These are phyloP conservation scores for Suaeda aralocaspica DNA, from an alignment of 148 eudicot genomes.

Conservation along the genomic window DNA sequence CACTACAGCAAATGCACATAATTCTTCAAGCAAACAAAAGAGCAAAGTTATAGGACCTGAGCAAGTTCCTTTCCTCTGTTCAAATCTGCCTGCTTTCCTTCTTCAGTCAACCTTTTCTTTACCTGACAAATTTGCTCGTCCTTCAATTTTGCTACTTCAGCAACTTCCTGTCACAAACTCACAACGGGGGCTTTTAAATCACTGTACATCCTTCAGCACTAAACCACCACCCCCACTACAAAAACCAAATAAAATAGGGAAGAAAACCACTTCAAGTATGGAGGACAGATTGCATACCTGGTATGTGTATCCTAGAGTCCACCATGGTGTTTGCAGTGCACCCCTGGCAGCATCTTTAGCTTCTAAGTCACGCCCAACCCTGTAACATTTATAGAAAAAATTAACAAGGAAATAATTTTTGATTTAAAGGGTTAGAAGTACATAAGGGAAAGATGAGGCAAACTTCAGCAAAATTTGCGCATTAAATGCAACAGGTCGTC, in stretches of 20 bases:
- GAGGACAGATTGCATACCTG: conserved; percentile 37
- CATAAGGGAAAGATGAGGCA: conserved; percentile 19
- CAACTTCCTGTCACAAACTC: conserved; percentile 69
- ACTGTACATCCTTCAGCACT: background rate
- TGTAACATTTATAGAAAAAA: conserved; percentile 21
- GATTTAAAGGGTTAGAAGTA: conserved; percentile 2
- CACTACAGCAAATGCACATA: conserved; percentile 7
- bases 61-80: conserved; percentile 81
- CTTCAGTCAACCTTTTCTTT: conserved; percentile 76
- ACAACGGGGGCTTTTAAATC: conserved; percentile 12
- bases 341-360: conserved; percentile 89
- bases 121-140: conserved; percentile 89
- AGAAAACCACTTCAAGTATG: background rate
- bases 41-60: conserved; percentile 47
- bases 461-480: conserved; percentile 74
- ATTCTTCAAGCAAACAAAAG: background rate
- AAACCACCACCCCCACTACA: background rate
- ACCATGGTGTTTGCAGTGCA: conserved; percentile 92
- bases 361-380: conserved; percentile 79
- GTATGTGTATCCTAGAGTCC: conserved; percentile 93
- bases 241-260: background rate
- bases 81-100: conserved; percentile 71
- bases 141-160: conserved; percentile 84
- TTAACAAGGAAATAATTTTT: background rate
- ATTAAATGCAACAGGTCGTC: conserved; percentile 87